Conservation (phyloP, 768 basidiomycete species). For the Tulasnella calospora region DNA sequence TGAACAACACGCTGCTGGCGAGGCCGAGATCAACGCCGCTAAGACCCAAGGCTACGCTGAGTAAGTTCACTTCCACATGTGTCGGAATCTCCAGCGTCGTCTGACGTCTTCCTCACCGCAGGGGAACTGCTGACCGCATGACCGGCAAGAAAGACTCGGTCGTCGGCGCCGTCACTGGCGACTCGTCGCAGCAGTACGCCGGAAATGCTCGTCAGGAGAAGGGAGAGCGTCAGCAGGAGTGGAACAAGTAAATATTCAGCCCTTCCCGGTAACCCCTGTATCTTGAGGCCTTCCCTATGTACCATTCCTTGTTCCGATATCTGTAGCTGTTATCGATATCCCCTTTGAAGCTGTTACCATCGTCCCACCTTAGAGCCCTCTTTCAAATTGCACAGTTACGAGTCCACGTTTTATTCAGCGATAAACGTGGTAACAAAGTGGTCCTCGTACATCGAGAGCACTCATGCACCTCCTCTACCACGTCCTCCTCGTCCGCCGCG, state of each 20-base stretch:
- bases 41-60: constrained; percentile 38
- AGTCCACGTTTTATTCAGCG: not conserved
- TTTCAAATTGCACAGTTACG: not conserved
- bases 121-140: constrained; percentile 44
- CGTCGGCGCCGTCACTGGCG: constrained; percentile 52
- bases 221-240: constrained; percentile 9
- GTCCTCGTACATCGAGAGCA: not conserved
- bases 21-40: constrained; percentile 38
- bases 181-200: constrained; percentile 46
- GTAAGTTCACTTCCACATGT: not conserved
- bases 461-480: not conserved
- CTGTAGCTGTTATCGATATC: not conserved
- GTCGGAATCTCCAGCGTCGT: not conserved
- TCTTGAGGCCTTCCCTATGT: not conserved
- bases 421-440: not conserved
- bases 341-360: not conserved
- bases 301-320: not conserved
- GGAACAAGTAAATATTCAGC: not conserved
- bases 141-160: constrained; percentile 52
- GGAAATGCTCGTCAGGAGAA: constrained; percentile 30
- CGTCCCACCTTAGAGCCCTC: not conserved
- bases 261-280: not conserved
- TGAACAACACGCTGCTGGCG: constrained; percentile 44
- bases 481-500: constrained; percentile 30
- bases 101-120: not conserved